Percentiles rank a stretch among this genome's conserved stretches.
Evolutionary conservation across 2,329 filamentous ascomycete species (phyloP).

Genomic region (Ophiostoma montium): DNA sequence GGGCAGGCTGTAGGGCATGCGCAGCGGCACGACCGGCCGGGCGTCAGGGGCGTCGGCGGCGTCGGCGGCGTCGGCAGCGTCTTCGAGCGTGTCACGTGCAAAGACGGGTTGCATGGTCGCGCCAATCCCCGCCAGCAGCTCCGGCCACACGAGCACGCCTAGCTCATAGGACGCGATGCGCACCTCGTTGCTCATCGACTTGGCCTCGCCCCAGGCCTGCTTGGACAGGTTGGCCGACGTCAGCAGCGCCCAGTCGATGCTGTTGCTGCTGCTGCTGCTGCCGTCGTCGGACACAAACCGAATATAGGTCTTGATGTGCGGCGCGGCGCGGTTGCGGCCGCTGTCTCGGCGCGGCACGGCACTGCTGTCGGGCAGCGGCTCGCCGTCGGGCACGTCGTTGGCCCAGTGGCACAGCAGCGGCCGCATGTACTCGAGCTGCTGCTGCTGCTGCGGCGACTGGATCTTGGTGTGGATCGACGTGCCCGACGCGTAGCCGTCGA

Average conservation of each 20-base stretch:
- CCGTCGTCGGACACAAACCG: slow-evolving; percentile 32
- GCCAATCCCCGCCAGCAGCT: slow-evolving; percentile 29
- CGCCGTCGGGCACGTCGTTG: slow-evolving; percentile 34
- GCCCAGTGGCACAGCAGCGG: slow-evolving; percentile 66
- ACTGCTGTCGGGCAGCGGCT: neutral
- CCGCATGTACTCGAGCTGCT: slow-evolving; percentile 58
- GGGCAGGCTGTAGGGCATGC: slow-evolving; percentile 74
- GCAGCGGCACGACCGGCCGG: slow-evolving; percentile 48
- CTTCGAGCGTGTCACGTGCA: slow-evolving; percentile 38
- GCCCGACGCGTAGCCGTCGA: slow-evolving; percentile 68
- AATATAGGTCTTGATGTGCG: slow-evolving; percentile 84
- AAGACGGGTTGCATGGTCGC: slow-evolving; percentile 57
- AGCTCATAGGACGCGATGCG: slow-evolving; percentile 71
- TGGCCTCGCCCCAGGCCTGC: slow-evolving; percentile 70
- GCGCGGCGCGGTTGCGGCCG: slow-evolving; percentile 56
- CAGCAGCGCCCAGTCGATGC: slow-evolving; percentile 73
- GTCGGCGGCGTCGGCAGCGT: neutral
- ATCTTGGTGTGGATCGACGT: slow-evolving; percentile 71
- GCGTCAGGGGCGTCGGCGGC: neutral
- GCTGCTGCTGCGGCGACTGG: slow-evolving; percentile 52
- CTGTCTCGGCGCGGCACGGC: slow-evolving; percentile 26
- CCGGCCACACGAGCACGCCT: slow-evolving; percentile 73
- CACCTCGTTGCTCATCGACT: slow-evolving; percentile 42
- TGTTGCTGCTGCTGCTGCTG: too few relatives aligned
- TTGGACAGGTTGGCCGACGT: slow-evolving; percentile 88